Evolutionary conservation across 345 rosid genomes (phyloP).

Genomic region (Schrenkiella parvula): DNA sequence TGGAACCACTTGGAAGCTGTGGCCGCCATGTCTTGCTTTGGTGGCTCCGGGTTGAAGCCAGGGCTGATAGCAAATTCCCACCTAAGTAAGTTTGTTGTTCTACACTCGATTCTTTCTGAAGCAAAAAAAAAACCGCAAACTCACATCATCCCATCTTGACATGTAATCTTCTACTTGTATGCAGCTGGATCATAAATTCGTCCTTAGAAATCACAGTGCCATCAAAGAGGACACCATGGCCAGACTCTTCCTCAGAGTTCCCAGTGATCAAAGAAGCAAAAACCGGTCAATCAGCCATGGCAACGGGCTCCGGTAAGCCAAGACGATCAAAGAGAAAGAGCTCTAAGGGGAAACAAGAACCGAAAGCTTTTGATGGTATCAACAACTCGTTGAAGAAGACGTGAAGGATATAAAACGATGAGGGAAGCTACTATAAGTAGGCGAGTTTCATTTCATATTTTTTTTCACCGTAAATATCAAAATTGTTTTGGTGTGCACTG

Average conservation of each 20-base stretch:
- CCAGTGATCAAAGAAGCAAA: constrained; percentile 41
- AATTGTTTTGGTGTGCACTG: neutral
- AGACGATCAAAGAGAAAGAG: constrained; percentile 56
- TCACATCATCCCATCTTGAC: neutral
- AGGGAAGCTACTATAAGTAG: neutral
- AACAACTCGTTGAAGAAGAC: neutral
- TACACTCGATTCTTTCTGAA: neutral
- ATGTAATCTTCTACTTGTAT: neutral
- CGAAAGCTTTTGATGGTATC: neutral
- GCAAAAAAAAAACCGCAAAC: neutral
- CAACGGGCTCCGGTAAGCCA: constrained; percentile 50
- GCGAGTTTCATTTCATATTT: constrained; percentile 15
- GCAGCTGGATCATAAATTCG: constrained; percentile 88
- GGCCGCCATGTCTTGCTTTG: constrained; percentile 88
- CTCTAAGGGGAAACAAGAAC: constrained; percentile 4
- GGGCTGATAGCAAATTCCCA: constrained; percentile 94
- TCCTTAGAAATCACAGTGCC: constrained; percentile 81
- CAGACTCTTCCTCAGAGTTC: constrained; percentile 75
- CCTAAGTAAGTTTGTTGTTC: constrained; percentile 47
- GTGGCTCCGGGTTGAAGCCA: constrained; percentile 99
- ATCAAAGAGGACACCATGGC: constrained; percentile 83
- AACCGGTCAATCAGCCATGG: neutral
- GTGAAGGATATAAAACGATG: neutral
- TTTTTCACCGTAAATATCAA: constrained; percentile 11
- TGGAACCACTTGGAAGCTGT: constrained; percentile 94